Percentiles rank a stretch among this genome's conserved stretches.
Evolutionary conservation across 2,329 filamentous ascomycete species (phyloP).

Genomic region (Diplocarpon mali): DNA sequence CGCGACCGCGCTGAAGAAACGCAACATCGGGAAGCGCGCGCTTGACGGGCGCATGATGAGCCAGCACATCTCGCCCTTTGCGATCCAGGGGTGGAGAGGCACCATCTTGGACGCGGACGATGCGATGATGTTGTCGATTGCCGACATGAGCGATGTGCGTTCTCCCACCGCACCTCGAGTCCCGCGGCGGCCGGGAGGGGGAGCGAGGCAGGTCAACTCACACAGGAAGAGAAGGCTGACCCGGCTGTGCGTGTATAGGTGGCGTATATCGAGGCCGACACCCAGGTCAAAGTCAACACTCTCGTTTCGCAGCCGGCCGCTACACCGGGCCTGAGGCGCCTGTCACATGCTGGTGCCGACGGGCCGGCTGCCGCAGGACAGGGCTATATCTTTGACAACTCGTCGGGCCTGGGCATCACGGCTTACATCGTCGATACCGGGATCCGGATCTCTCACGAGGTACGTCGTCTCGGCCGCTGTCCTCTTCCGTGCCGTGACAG

Average conservation of each 20-base stretch:
- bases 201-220: neutral
- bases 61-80: constrained; percentile 32
- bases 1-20: constrained; percentile 40
- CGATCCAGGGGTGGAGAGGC: constrained; percentile 40
- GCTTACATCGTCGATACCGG: constrained; percentile 31
- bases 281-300: constrained; percentile 33
- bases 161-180: too few species aligned
- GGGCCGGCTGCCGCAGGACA: constrained; percentile 7
- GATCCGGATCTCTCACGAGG: constrained; percentile 24
- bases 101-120: constrained; percentile 43
- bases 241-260: constrained; percentile 29
- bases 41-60: constrained; percentile 34
- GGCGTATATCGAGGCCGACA: constrained; percentile 43
- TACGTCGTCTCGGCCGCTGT: neutral
- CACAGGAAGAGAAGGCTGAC: neutral
- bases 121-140: constrained; percentile 38
- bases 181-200: too few species aligned
- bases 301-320: constrained; percentile 42
- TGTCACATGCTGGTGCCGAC: constrained; percentile 27
- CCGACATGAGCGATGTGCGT: constrained; percentile 28
- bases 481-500: neutral
- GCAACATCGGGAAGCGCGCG: constrained; percentile 43
- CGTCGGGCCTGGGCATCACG: constrained; percentile 26
- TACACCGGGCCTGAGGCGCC: constrained; percentile 28
- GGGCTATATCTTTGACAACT: constrained; percentile 26